Base-by-base conservation (phyloP, 257 asterid genomes). In the Primulina tabacum region DNA sequence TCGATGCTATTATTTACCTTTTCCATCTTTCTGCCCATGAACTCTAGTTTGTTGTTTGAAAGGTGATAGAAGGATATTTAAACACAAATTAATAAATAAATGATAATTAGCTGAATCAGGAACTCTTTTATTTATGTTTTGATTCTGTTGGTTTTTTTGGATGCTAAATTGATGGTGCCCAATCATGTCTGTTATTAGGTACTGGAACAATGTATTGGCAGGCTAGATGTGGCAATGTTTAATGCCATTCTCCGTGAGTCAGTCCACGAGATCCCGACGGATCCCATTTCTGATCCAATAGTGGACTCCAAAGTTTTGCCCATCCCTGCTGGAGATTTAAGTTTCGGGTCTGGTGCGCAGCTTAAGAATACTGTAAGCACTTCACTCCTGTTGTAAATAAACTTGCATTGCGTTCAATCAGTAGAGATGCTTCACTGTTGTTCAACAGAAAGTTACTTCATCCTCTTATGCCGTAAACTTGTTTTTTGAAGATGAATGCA, bases 231-330 rank as follows among this genome's bases (percentile, higher is more conserved):
- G 61, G 97, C 99, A 67, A 90, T 91, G 95, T 91, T 94, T 75
- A 94, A 94, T 80, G 99, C 96, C 65, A 90, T 94, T 82, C 99
- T 91, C 43, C 90, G 97, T 18, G 97, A 94, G 78, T 94, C 99
- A 1, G 97, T 83, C 17, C 95, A 89, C 38, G 96, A 94, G 88
- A 90, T 94, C 80, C 99, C 99, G 64, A 90, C 99, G 21, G 97
- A 94, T 86, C 99, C 99, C 56, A 87, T 91, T 60, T 94, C 99
- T 58, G 97, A 94, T 84, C 97, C 99, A 72, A 94, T 94, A 74
- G 90, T 94, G 73, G 97, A 94, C 77, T 75, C 96, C 73, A 89
- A 78, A 77, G 99, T 94, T 71, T 85, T 94, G 88, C 97, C 99
- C 57, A 88, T 94, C 65, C 97, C 97, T 67, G 97, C 97, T 35